Evolutionary conservation across 176 grass and related monocot species (phyloP), one percentile per base, ranked within the genome.

Genomic region (Luzula sylvatica): DNA sequence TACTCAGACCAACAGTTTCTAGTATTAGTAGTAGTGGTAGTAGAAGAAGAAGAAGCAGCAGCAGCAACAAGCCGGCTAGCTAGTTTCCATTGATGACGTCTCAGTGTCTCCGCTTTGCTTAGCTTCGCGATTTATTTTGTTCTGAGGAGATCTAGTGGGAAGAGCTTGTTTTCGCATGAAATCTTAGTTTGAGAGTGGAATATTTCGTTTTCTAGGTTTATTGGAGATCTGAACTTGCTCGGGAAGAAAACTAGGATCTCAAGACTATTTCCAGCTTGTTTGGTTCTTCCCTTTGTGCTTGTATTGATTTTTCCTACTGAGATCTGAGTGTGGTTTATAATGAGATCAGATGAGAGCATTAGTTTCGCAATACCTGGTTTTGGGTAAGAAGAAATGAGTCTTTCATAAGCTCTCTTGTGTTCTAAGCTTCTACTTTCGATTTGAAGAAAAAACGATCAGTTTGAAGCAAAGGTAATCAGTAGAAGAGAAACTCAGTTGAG

Each of bases 311-410:
- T 45, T 20, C 26, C 26, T 30, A 64, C 29, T 49, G 43, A 22
- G 42, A 30, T 7, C 46, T 32, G 1, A 8, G 43, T 22, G 14
- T 26, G 7, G 24, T 4, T 35, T 64, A 20, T 27, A 47, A 64
- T 49, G 59, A 49, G 60, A 64, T 64, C 26, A 23, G 52, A 73
- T 7, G 64, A 39, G 46, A 68, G 66, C 28, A 46, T 69, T 68
- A 71, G 58, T 48, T 60, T 56, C 14, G 48, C 69, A 3, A 63
- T 72, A 52, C 63, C 83, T 0, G 80, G 70, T 41, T 84, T 95
- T 49, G 80, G 83, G 11, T 87, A 83, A 56, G 40, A 19, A 20
- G 42, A 7, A 45, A 13, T 23, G 11, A 28, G 20, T 14, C 5
- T 28, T n/a, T 35, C 7, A 35, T 35, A 35, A 9, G 30, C 30